phyloP scores from a whole-genome alignment of 139 green algal species.

The Haematococcus lacustris region DNA sequence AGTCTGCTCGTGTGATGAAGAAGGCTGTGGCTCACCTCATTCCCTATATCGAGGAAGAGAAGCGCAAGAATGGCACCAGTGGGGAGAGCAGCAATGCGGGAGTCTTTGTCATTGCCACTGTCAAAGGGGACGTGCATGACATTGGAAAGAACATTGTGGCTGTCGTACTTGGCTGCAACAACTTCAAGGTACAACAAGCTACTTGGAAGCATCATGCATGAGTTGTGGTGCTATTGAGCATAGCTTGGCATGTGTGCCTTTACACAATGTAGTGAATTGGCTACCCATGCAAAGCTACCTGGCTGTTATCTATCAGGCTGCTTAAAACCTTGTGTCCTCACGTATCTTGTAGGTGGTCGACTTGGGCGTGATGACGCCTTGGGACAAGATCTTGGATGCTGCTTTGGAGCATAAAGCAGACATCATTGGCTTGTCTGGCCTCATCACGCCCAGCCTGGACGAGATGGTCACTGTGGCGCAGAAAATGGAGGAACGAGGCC shows the following conservation, averaged over 20 bases:
- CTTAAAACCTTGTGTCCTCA: no score
- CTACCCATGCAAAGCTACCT: no score
- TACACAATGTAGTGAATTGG: no score
- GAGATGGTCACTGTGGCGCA: constrained; percentile 97
- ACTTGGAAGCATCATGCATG: background rate
- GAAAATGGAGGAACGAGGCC: constrained; percentile 84
- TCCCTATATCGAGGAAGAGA: constrained; percentile 98
- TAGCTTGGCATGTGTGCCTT: background rate
- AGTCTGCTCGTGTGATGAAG: constrained; percentile 99
- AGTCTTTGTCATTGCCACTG: constrained; percentile 92
- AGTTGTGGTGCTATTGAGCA: no score
- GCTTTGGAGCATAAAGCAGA: constrained; percentile 86
- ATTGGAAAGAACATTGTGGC: constrained; percentile 99
- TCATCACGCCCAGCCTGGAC: constrained; percentile 97
- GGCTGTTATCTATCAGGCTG: no score
- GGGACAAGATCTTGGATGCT: constrained; percentile 90
- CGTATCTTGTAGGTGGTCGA: constrained; percentile 73
- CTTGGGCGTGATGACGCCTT: constrained; percentile 93
- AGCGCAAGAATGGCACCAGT: constrained; percentile 42
- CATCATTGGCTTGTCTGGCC: constrained; percentile 91
- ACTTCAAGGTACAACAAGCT: constrained; percentile 89
- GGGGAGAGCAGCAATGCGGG: constrained; percentile 67
- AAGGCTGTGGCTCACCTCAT: constrained; percentile 93
- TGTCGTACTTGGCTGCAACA: constrained; percentile 99
- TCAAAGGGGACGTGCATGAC: constrained; percentile 98